These are phyloP conservation scores for Pichia cabralensis DNA, from an alignment of 805 yeast species.

Conservation along the genomic window DNA sequence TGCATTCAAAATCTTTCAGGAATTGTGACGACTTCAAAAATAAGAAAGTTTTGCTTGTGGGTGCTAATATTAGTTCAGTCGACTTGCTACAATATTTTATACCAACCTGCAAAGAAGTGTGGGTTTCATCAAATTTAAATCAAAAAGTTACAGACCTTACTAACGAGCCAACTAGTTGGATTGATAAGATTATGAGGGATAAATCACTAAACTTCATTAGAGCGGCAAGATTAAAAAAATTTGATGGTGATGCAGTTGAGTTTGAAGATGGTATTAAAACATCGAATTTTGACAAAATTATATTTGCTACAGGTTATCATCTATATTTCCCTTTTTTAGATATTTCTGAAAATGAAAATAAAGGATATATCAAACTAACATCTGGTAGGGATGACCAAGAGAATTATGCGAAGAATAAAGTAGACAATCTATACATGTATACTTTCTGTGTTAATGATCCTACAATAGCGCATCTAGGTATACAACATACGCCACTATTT, in stretches of 20 bases:
- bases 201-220: conserved; percentile 19
- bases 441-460: conserved; percentile 34
- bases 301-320: conserved; percentile 43
- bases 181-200: conserved; percentile 30
- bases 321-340: conserved; percentile 32
- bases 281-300: conserved; percentile 27
- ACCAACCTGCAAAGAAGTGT: conserved; percentile 13
- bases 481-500: conserved; percentile 32
- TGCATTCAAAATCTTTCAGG: conserved; percentile 23
- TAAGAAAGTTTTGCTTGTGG: conserved; percentile 23
- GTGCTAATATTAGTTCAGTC: conserved; percentile 52
- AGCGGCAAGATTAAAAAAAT: conserved; percentile 22
- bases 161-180: conserved; percentile 25
- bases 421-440: conserved; percentile 18
- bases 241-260: conserved; percentile 20
- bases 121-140: conserved; percentile 3
- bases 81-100: conserved; percentile 41
- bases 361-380: conserved; percentile 16
- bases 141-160: background rate
- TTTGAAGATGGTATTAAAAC: conserved; percentile 26
- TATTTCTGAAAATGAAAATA: conserved; percentile 17
- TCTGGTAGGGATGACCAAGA: conserved; percentile 25
- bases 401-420: conserved; percentile 10
- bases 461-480: conserved; percentile 31
- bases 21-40: conserved; percentile 18